These are phyloP conservation scores for Halteria grandinella DNA, from an alignment of 73 alveolate genomes.

Conservation along the genomic window DNA sequence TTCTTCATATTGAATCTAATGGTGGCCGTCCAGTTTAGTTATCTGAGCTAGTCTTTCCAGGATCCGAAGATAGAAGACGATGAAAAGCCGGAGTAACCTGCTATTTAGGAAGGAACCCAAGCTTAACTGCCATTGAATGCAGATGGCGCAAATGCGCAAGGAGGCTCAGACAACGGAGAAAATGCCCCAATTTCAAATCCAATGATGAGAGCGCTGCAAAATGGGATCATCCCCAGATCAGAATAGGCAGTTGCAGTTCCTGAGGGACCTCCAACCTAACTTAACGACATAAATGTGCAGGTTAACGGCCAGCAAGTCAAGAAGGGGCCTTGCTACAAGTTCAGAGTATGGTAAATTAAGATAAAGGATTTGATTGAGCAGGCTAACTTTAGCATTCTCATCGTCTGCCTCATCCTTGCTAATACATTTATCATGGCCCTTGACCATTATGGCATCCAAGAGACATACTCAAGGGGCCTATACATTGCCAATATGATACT, in stretches of 20 bases:
- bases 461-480: neutral
- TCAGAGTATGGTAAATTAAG: neutral
- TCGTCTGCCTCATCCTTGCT: conserved; percentile 44
- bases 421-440: conserved; percentile 64
- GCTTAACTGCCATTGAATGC: neutral
- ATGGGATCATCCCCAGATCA: neutral
- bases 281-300: neutral
- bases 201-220: neutral
- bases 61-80: neutral
- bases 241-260: neutral
- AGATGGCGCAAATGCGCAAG: neutral
- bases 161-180: neutral
- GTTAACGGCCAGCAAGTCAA: neutral
- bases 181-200: neutral
- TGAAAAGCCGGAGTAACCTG: neutral
- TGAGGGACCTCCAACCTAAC: neutral
- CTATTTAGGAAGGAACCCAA: no score
- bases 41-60: conserved; percentile 19
- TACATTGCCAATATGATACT: conserved; percentile 36
- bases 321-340: neutral
- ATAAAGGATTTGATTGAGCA: conserved; percentile 12
- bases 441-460: conserved; percentile 61
- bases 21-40: conserved; percentile 62
- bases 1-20: conserved; percentile 66
- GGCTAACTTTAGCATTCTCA: neutral